These are phyloP conservation scores for Inonotus hispidus DNA, from an alignment of 1,284 basidiomycete genomes.

Conservation along the genomic window DNA sequence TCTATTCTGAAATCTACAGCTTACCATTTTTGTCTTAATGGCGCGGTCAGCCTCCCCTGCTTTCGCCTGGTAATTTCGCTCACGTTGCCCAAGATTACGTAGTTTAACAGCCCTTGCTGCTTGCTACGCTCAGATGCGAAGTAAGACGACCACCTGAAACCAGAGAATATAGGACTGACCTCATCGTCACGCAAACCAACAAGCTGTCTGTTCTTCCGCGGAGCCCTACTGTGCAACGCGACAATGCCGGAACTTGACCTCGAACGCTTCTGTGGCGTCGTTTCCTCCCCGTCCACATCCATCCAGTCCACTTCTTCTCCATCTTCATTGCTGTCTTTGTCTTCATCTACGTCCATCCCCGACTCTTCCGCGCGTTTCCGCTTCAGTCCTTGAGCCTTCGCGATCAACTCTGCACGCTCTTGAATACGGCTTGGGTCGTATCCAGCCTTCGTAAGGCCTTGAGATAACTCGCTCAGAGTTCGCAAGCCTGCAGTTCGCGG, in stretches of 20 bases:
- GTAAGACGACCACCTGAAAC: background rate
- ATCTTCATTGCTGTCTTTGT: slow-evolving; percentile 30
- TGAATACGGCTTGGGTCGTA: slow-evolving; percentile 87
- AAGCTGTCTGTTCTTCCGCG: slow-evolving; percentile 66
- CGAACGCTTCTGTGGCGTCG: slow-evolving; percentile 47
- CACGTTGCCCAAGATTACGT: slow-evolving; percentile 79
- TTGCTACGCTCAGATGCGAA: slow-evolving; percentile 47
- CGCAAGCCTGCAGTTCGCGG: slow-evolving; percentile 85
- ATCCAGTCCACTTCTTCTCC: slow-evolving; percentile 43
- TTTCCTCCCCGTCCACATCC: slow-evolving; percentile 53
- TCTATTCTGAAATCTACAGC: slow-evolving; percentile 25
- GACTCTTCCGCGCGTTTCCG: slow-evolving; percentile 57
- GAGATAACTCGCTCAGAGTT: slow-evolving; percentile 83
- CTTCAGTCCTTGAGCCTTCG: slow-evolving; percentile 70
- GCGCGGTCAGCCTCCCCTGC: slow-evolving; percentile 86
- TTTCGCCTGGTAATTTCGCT: slow-evolving; percentile 81
- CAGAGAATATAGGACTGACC: slow-evolving; percentile 37
- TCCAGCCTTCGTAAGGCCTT: slow-evolving; percentile 80
- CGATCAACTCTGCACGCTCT: slow-evolving; percentile 80
- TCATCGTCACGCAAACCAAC: slow-evolving; percentile 75
- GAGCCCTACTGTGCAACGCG: slow-evolving; percentile 43
- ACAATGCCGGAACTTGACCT: slow-evolving; percentile 62
- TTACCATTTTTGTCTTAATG: slow-evolving; percentile 75
- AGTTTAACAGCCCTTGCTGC: slow-evolving; percentile 72
- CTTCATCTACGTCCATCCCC: slow-evolving; percentile 34